Conservation (phyloP, 805 yeast genomes). For the Cyberlindnera samutprakarnensis region DNA sequence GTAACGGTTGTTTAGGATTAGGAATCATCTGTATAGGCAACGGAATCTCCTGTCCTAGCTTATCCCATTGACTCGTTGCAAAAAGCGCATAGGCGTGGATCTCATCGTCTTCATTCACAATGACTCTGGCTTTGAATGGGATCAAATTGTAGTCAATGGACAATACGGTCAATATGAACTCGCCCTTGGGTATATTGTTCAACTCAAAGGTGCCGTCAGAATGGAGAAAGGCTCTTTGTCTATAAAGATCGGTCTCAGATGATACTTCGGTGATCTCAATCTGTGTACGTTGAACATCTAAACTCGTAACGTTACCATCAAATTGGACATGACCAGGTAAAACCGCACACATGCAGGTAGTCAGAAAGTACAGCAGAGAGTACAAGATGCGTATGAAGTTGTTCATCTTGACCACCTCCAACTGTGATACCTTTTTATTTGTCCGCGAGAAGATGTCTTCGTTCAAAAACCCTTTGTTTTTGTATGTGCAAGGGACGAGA, state of each 20-base stretch:
- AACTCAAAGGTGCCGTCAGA: constrained; percentile 12
- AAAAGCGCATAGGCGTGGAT: constrained; percentile 10
- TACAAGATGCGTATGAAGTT: too few relatives aligned
- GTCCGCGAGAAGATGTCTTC: too few relatives aligned
- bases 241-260: not conserved
- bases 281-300: constrained; percentile 10
- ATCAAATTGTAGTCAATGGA: constrained; percentile 17
- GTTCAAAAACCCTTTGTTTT: too few relatives aligned
- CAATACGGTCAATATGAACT: constrained; percentile 11
- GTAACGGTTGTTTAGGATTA: constrained; percentile 23
- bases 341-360: constrained; percentile 6
- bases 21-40: constrained; percentile 20
- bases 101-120: constrained; percentile 8
- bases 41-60: constrained; percentile 3
- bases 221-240: constrained; percentile 6
- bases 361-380: too few relatives aligned
- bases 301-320: constrained; percentile 8
- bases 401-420: too few relatives aligned
- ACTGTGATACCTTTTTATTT: too few relatives aligned
- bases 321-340: constrained; percentile 12
- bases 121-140: constrained; percentile 18
- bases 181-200: constrained; percentile 11
- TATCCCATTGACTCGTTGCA: constrained; percentile 9
- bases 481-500: too few relatives aligned
- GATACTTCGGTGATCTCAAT: constrained; percentile 10